phyloP scores from a whole-genome alignment of 306 rosid genomes.

The Sphenostylis stenocarpa region DNA sequence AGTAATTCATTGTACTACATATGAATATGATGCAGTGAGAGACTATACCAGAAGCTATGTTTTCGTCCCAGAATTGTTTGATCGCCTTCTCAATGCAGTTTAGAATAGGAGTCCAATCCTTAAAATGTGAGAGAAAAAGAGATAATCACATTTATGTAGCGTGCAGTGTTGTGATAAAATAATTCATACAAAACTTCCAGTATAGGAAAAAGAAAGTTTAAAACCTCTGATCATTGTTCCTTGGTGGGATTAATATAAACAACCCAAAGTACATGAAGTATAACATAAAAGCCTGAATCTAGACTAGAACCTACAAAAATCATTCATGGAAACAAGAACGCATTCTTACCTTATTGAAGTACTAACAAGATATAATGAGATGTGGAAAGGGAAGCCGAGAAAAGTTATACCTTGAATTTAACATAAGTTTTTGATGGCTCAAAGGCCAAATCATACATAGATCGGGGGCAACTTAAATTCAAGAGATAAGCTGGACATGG shows the following conservation, averaged over 20 bases:
- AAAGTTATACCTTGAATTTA: slow-evolving; percentile 75
- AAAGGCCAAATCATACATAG: slow-evolving; percentile 76
- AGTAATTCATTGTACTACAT: slow-evolving; percentile 1
- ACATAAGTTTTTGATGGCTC: slow-evolving; percentile 85
- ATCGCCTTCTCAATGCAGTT: slow-evolving; percentile 59
- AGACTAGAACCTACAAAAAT: slow-evolving; percentile 23
- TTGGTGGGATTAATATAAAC: slow-evolving; percentile 28
- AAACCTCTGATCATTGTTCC: slow-evolving; percentile 21
- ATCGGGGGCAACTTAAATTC: slow-evolving; percentile 76
- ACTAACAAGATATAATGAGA: background rate
- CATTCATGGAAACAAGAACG: slow-evolving; percentile 15
- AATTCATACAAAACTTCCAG: slow-evolving; percentile 9
- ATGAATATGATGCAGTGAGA: slow-evolving; percentile 36
- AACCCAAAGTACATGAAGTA: slow-evolving; percentile 17
- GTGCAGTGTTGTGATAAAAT: background rate
- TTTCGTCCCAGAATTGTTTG: slow-evolving; percentile 59
- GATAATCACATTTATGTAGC: slow-evolving; percentile 25
- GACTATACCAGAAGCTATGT: slow-evolving; percentile 49
- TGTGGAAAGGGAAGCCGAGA: slow-evolving; percentile 23
- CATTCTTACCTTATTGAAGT: slow-evolving; percentile 2
- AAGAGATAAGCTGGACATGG: slow-evolving; percentile 66
- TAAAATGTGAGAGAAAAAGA: slow-evolving; percentile 5
- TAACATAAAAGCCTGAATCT: slow-evolving; percentile 23
- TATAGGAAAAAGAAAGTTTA: slow-evolving; percentile 8
- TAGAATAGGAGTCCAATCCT: slow-evolving; percentile 80